Conservation (phyloP, 306 rosid species). For the Lablab purpureus region DNA sequence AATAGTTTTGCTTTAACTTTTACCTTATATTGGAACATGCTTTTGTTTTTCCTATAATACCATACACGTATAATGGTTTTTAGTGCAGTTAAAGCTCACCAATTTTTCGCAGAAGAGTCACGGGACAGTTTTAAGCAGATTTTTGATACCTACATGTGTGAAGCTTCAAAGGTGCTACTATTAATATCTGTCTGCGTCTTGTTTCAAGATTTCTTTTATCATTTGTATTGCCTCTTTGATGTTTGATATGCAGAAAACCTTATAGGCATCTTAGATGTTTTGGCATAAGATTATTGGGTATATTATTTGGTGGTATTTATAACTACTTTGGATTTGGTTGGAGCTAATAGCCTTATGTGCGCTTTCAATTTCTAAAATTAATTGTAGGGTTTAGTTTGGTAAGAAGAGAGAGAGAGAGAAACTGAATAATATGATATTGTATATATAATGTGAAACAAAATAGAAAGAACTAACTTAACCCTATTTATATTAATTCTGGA, state of each 20-base stretch:
- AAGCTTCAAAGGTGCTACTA: conserved; percentile 87
- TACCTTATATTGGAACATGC: conserved; percentile 38
- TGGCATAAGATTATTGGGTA: background rate
- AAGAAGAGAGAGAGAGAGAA: conserved; percentile 3
- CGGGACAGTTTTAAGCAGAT: conserved; percentile 95
- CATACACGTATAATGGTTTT: conserved; percentile 59
- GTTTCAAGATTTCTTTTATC: conserved; percentile 11
- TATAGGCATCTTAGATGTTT: background rate
- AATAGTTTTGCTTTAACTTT: conserved; percentile 1
- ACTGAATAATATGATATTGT: background rate
- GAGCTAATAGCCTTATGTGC: conserved; percentile 24
- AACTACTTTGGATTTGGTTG: conserved; percentile 2
- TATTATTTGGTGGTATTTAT: background rate
- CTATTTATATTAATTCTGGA: background rate
- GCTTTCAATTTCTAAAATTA: conserved; percentile 8
- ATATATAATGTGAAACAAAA: background rate
- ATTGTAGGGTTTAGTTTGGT: background rate
- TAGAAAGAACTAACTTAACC: background rate
- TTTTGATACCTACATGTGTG: conserved; percentile 84
- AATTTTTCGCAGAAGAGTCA: conserved; percentile 92
- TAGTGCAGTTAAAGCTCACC: conserved; percentile 98
- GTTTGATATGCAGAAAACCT: conserved; percentile 1
- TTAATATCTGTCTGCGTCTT: conserved; percentile 9
- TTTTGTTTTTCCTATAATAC: conserved; percentile 47
- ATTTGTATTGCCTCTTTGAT: background rate